phyloP scores from a whole-genome alignment of 257 asterid genomes.

The Solanum raphanifolium region DNA sequence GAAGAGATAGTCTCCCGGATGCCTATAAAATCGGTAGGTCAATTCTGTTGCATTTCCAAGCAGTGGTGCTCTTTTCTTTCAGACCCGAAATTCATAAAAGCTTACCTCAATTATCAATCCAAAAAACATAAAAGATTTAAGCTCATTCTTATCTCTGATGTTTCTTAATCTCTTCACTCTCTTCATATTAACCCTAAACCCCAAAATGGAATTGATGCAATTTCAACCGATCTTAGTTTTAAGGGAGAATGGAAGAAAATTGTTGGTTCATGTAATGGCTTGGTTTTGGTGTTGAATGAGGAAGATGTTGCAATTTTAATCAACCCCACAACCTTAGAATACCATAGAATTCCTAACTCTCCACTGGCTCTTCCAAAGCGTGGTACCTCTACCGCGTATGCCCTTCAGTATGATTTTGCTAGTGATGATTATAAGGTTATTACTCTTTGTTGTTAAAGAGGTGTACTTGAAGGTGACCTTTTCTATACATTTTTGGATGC shows the following conservation, averaged over 20 bases:
- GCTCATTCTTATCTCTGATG: constrained; percentile 6
- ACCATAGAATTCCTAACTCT: neutral
- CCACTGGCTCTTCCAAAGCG: neutral
- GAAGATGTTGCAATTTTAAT: neutral
- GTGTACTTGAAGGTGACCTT: neutral
- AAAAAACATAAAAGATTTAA: neutral
- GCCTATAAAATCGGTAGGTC: neutral
- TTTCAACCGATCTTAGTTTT: neutral
- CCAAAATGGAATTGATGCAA: neutral
- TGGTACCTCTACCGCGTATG: neutral
- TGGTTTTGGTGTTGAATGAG: neutral
- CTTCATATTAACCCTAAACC: neutral
- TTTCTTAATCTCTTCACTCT: neutral
- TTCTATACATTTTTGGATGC: neutral
- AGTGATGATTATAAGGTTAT: constrained; percentile 39
- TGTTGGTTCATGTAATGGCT: neutral
- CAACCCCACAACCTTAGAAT: neutral
- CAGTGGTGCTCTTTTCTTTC: constrained; percentile 4
- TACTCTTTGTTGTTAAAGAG: constrained; percentile 12
- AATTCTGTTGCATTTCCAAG: neutral
- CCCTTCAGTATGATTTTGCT: constrained; percentile 24
- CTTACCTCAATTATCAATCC: constrained; percentile 4
- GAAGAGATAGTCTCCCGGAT: neutral
- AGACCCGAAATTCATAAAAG: constrained; percentile 8
- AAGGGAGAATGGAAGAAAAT: neutral